phyloP scores from a whole-genome alignment of 768 basidiomycete genomes.

The Filobasidium wieringae region DNA sequence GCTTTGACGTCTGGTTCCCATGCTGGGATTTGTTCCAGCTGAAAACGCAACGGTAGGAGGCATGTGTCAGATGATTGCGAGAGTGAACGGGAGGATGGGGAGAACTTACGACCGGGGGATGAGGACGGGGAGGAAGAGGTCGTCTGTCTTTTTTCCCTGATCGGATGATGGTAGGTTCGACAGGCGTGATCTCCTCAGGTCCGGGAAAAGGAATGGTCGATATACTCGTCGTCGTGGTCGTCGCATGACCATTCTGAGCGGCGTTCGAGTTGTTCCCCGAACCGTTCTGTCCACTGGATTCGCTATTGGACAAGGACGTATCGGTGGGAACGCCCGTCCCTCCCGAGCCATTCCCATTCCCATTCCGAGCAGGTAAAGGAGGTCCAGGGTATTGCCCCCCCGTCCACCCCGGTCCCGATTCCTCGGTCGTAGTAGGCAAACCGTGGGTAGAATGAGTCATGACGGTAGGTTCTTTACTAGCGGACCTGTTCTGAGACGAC shows the following conservation, averaged over 20 bases:
- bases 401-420: background rate
- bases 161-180: too few species aligned
- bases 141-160: too few species aligned
- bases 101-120: conserved; percentile 6
- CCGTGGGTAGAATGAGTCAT: background rate
- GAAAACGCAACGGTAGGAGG: background rate
- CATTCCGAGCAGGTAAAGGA: background rate
- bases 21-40: conserved; percentile 10
- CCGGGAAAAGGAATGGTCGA: background rate
- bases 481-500: background rate
- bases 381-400: background rate
- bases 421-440: background rate
- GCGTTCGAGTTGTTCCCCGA: too few species aligned
- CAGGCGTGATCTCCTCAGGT: too few species aligned
- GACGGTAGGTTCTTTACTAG: background rate
- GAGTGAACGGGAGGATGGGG: background rate
- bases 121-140: conserved; percentile 13
- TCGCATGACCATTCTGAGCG: too few species aligned
- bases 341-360: background rate
- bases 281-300: background rate
- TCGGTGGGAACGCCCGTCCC: background rate
- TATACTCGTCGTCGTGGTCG: background rate
- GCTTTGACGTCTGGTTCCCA: conserved; percentile 15
- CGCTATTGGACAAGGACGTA: too few species aligned
- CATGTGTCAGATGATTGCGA: background rate